Evolutionary conservation across 108 stramenopile genomes (phyloP).

Genomic region (Fragilariopsis cylindrus): DNA sequence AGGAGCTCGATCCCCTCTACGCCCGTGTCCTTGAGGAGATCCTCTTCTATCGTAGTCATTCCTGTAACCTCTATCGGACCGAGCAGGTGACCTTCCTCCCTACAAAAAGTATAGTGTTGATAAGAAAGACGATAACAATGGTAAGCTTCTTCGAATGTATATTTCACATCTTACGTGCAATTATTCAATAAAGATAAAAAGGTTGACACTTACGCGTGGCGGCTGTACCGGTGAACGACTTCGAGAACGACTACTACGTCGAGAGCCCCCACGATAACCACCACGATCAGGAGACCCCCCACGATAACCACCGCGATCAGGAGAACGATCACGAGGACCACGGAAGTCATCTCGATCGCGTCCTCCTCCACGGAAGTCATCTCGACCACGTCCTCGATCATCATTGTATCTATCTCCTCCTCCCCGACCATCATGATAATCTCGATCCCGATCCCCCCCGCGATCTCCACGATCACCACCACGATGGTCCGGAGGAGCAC

Average conservation of each 20-base stretch:
- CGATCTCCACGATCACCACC: constrained; percentile 20
- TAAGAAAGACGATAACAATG: too few relatives aligned
- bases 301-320: constrained; percentile 11
- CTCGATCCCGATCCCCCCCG: constrained; percentile 7
- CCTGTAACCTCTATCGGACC: neutral
- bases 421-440: neutral
- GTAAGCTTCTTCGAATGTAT: too few relatives aligned
- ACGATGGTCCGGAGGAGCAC: constrained; percentile 10
- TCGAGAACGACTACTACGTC: constrained; percentile 29
- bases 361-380: neutral
- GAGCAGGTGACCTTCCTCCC: too few relatives aligned
- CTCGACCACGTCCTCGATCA: constrained; percentile 24
- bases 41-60: constrained; percentile 26
- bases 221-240: constrained; percentile 38
- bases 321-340: constrained; percentile 33
- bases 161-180: too few relatives aligned
- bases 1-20: constrained; percentile 31
- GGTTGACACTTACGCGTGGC: neutral
- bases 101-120: too few relatives aligned
- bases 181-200: too few relatives aligned
- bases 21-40: constrained; percentile 40
- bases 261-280: constrained; percentile 18
- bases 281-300: constrained; percentile 7
- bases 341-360: constrained; percentile 7
- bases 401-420: neutral